Base-by-base conservation (phyloP, 257 asterid species). In the Paulownia fortunei region DNA sequence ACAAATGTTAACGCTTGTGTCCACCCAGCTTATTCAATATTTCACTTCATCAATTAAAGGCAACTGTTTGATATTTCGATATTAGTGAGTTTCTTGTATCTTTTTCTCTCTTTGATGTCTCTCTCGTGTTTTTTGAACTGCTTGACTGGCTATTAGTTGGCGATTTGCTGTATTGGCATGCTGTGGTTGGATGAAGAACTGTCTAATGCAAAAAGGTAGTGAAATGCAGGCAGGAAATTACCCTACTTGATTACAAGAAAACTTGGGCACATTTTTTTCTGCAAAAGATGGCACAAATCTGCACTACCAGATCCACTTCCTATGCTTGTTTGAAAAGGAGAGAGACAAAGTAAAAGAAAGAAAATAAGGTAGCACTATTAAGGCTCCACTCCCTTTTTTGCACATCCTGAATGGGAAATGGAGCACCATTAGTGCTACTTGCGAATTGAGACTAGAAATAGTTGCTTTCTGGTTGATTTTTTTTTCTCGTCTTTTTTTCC, bases 371-470 rank as follows among this genome's bases (percentile, higher is more conserved):
- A 88, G 90, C 85, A 85, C 88, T 83, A 89, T 87, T 86, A 86
- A 87, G 80, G 85, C 91, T 88, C 92, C 97, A 88, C 85, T 81
- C 71, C 79, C 16, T 77, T 34, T 72, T 37, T 24, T 18, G 0
- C 52, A 21, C 72, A 32, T 47, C 65, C 10, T 8, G 16, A 63
- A 52, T 39, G 61, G 62, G 71, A 83, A 90, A 80, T 84, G 92
- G 95, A 92, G 86, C 85, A 24, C 78, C 76, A 88, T 73, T 87
- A 84, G 89, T 78, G 84, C 89, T 61, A 72, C 81, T 70, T 74
- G 61, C 52, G 54, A 58, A 69, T 34, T 58, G 27, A 34, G 11
- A 34, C 77, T 61, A 71, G 12, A 24, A 66, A 9, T n/a, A 34
- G 12, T 11, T 42, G 4, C 8, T 18, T 55, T 49, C 64, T 67